A percentile compares a stretch with the other conserved stretches of the same genome.
Evolutionary conservation across 1,284 basidiomycete species (phyloP).

Genomic region (Salmacisia buchloeana): DNA sequence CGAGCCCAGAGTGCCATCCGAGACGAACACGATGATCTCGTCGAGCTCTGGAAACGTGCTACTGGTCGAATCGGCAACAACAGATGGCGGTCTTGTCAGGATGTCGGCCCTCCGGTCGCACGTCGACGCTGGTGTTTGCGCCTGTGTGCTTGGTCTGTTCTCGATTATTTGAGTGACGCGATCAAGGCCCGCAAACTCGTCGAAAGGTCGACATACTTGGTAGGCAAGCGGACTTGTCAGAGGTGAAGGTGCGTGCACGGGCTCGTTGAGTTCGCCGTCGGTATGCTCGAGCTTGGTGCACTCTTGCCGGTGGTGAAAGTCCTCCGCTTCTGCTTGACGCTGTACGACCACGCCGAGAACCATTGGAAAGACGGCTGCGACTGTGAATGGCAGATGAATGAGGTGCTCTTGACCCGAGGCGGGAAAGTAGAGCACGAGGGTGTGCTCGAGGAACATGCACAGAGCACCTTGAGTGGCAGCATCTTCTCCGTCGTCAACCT

Average conservation of each 20-base stretch:
- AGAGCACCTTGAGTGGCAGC: conserved; percentile 19
- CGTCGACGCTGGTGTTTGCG: background rate
- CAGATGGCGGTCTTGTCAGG: background rate
- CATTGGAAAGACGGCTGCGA: conserved; percentile 25
- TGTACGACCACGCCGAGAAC: conserved; percentile 32
- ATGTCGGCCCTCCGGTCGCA: background rate
- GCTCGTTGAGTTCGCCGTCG: conserved; percentile 11
- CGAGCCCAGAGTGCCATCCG: background rate
- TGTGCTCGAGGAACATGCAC: conserved; percentile 37
- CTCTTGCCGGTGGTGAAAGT: conserved; percentile 10
- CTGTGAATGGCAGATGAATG: conserved; percentile 30
- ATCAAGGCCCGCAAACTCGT: conserved; percentile 23
- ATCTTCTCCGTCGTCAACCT: conserved; percentile 7
- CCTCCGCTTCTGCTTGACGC: conserved; percentile 29
- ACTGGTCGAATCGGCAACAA: conserved; percentile 3
- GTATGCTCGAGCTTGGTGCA: background rate
- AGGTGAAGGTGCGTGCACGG: conserved; percentile 12
- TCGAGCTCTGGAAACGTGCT: conserved; percentile 25
- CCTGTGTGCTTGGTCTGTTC: background rate
- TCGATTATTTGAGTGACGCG: conserved; percentile 18
- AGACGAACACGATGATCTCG: conserved; percentile 28
- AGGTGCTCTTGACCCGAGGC: conserved; percentile 28
- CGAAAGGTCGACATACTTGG: conserved; percentile 34
- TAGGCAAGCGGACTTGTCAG: conserved; percentile 37
- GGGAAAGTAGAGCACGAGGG: conserved; percentile 32